A percentile compares a stretch with the other conserved stretches of the same genome.
These are phyloP conservation scores for Mycena filopes DNA, from an alignment of 768 basidiomycete genomes.

Conservation along the genomic window DNA sequence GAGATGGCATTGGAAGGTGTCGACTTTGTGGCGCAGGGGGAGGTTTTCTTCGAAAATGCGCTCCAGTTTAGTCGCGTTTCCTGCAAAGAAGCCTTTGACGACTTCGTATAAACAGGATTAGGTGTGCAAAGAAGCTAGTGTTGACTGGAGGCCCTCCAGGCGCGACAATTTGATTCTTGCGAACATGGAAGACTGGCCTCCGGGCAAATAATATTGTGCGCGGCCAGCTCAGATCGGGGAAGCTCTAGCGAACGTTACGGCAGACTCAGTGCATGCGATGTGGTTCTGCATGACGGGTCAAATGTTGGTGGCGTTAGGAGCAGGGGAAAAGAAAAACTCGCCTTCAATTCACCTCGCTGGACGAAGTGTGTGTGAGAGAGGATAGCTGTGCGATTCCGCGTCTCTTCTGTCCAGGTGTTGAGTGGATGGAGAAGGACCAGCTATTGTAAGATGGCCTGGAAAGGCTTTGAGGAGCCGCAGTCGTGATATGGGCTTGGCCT, in stretches of 20 bases:
- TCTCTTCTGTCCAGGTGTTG: slow-evolving; percentile 58
- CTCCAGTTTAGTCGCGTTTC: slow-evolving; percentile 52
- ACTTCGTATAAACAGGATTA: slow-evolving; percentile 65
- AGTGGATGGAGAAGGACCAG: too few species aligned
- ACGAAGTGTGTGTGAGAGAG: slow-evolving; percentile 49
- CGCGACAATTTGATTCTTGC: slow-evolving; percentile 62
- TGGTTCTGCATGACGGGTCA: slow-evolving; percentile 47
- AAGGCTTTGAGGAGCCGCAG: too few species aligned
- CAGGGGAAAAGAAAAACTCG: slow-evolving; percentile 37
- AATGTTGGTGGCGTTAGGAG: slow-evolving; percentile 11
- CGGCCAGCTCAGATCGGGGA: slow-evolving; percentile 43
- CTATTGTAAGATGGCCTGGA: too few species aligned
- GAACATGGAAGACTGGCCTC: slow-evolving; percentile 52
- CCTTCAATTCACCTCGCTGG: slow-evolving; percentile 49
- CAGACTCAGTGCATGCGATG: slow-evolving; percentile 49
- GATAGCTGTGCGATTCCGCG: slow-evolving; percentile 50
- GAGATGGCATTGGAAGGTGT: slow-evolving; percentile 66
- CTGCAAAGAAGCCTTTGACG: slow-evolving; percentile 67
- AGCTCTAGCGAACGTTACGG: slow-evolving; percentile 47
- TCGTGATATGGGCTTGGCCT: too few species aligned
- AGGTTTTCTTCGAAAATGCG: slow-evolving; percentile 72
- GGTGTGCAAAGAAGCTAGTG: slow-evolving; percentile 49
- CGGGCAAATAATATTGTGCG: slow-evolving; percentile 53
- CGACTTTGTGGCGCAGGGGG: slow-evolving; percentile 67
- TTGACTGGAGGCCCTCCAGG: slow-evolving; percentile 60